Conservation (phyloP, 257 asterid species). For the Nicotiana attenuata region DNA sequence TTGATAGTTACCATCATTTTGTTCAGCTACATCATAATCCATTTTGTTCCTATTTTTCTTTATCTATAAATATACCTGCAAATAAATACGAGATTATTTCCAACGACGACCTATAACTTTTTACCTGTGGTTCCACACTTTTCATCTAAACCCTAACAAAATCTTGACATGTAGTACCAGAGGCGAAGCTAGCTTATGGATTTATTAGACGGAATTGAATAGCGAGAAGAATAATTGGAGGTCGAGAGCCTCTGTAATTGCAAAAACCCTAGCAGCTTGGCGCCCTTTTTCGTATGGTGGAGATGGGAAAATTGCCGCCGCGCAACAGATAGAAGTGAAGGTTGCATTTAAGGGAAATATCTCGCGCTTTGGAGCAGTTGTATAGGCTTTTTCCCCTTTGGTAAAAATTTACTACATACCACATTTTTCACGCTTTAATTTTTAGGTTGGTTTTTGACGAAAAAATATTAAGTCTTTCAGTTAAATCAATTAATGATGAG, state of each 20-base stretch:
- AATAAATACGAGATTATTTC: constrained; percentile 40
- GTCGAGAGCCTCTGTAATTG: neutral
- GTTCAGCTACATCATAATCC: constrained; percentile 84
- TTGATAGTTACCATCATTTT: constrained; percentile 24
- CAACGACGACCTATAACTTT: constrained; percentile 6
- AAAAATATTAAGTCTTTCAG: no score
- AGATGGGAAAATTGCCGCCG: neutral
- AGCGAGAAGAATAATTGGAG: neutral
- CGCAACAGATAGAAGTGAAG: no score
- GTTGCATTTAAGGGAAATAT: no score
- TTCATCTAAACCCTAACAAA: constrained; percentile 13
- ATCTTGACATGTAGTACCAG: constrained; percentile 3
- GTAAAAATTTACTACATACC: no score
- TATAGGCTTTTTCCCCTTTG: no score
- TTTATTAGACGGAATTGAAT: neutral
- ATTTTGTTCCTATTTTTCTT: constrained; percentile 45
- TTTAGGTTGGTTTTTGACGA: no score
- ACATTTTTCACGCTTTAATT: no score
- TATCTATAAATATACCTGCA: constrained; percentile 65
- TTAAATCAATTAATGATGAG: no score
- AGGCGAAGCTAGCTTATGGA: neutral
- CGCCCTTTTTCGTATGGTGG: neutral
- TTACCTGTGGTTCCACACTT: constrained; percentile 19
- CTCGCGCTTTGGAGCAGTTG: no score
- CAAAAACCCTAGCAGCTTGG: neutral